phyloP scores from a whole-genome alignment of 495 filamentous ascomycete species.

The Coniosporium apollinis region DNA sequence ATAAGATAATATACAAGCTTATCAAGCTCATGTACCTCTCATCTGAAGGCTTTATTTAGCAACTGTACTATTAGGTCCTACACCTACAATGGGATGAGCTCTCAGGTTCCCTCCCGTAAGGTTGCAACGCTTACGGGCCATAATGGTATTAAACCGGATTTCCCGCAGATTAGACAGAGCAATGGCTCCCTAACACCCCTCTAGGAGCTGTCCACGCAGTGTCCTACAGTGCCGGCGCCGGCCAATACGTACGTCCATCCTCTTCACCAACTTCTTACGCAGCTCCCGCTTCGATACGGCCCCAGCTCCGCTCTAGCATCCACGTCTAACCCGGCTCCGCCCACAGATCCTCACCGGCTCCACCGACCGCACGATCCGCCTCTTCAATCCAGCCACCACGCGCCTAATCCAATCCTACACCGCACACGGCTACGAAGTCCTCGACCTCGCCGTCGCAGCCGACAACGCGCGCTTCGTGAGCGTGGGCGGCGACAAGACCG shows the following conservation, averaged over 20 bases:
- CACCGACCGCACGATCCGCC: conserved; percentile 66
- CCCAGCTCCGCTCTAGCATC: conserved; percentile 19
- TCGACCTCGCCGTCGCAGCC: conserved; percentile 53
- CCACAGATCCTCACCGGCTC: conserved; percentile 62
- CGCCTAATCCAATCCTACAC: conserved; percentile 68
- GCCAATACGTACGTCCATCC: conserved; percentile 42
- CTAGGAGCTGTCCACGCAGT: conserved; percentile 58
- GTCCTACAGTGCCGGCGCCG: conserved; percentile 47
- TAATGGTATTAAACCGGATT: conserved; percentile 11
- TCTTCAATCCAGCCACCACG: conserved; percentile 48
- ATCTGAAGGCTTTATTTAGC: too few species aligned
- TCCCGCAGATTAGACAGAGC: neutral
- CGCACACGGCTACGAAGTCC: conserved; percentile 80
- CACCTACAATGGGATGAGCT: conserved; percentile 12
- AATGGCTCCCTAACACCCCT: neutral
- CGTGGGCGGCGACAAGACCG: conserved; percentile 71
- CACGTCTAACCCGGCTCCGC: conserved; percentile 26
- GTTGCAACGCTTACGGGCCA: conserved; percentile 19
- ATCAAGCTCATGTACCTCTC: too few species aligned
- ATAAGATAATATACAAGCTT: too few species aligned
- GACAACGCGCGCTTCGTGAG: conserved; percentile 71
- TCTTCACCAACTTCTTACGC: neutral
- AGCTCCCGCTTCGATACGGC: neutral
- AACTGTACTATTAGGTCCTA: too few species aligned
- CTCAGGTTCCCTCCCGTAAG: conserved; percentile 19